Conservation (phyloP, 2,329 filamentous ascomycete genomes). For the Xylariaceae sp. region DNA sequence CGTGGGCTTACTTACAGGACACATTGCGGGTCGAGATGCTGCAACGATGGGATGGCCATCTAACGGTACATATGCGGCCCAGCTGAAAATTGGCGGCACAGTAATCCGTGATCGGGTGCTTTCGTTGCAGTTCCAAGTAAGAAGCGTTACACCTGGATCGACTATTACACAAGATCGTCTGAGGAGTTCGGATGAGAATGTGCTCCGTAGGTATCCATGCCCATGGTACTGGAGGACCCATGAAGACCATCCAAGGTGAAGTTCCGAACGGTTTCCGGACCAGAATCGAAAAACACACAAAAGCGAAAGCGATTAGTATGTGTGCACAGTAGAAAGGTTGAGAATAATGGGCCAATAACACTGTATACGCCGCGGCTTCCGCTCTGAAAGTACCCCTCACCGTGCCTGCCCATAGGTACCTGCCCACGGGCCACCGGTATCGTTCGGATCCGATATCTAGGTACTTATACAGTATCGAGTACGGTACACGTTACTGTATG, state of each 20-base stretch:
- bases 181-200: background rate
- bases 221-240: background rate
- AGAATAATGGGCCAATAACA: too few relatives aligned
- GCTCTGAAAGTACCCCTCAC: too few relatives aligned
- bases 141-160: background rate
- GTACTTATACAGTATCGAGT: too few relatives aligned
- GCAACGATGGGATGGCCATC: background rate
- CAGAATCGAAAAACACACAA: too few relatives aligned
- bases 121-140: constrained; percentile 9
- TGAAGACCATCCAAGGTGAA: background rate
- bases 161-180: background rate
- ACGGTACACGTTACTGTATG: too few relatives aligned
- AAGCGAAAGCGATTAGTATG: too few relatives aligned
- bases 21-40: background rate
- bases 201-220: background rate
- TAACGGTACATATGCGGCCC: background rate
- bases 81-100: constrained; percentile 14
- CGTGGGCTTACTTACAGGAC: background rate
- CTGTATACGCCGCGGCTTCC: too few relatives aligned
- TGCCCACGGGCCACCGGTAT: too few relatives aligned
- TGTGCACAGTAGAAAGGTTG: too few relatives aligned
- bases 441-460: too few relatives aligned
- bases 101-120: constrained; percentile 3
- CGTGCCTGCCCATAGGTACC: too few relatives aligned
- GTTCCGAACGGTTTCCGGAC: too few relatives aligned